Base-by-base conservation (phyloP, 148 eudicot species). In the Vaccinium corymbosum region DNA sequence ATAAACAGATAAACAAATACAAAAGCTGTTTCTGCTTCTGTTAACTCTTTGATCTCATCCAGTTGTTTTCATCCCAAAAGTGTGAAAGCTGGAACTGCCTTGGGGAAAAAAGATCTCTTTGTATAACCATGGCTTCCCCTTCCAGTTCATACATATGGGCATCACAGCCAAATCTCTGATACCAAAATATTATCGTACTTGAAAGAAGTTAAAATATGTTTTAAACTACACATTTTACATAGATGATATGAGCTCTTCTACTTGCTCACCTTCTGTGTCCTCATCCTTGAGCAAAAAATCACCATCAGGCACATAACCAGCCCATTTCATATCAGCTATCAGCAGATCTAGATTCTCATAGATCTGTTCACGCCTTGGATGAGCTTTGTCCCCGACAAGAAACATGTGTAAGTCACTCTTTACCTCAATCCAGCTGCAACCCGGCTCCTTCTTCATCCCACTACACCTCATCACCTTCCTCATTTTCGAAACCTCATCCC, bases 351-450 rank as follows among this genome's bases (percentile, higher is more conserved):
- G 84, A 82, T 88, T 87, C 85, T 89, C 89, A 15, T 89, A 90
- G 68, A 96, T 94, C 84, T 91, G 95, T 50, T 88, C 86, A 76
- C 88, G 86, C 48, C 90, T 90, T 12, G 95, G 94, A 91, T 97
- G 99, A 89, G 92, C 94, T 86, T 91, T 92, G 66, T 94, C 95
- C 70, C 87, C 88, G 29, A 88, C 92, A 87, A 93, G 89, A 86
- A 94, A 94, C 88, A 97, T 91, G 82, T 96, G 97, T 55, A 91
- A 61, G 56, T 94, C 93, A 50, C 93, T 89, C 87, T 89, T 85
- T 53, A 93, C 87, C 91, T 97, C 99, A 81, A 95, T 90, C 99
- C 98, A 94, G 87, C 99, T 97, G 79, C 97, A 94, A 17, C 99
- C 99, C 3, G 99, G 95, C 87, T 97, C 97, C 88, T 97, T 97